A percentile compares a stretch with the other conserved stretches of the same genome.
Conservation (phyloP, 2,329 filamentous ascomycete species). For the Pseudonectria buxi region DNA sequence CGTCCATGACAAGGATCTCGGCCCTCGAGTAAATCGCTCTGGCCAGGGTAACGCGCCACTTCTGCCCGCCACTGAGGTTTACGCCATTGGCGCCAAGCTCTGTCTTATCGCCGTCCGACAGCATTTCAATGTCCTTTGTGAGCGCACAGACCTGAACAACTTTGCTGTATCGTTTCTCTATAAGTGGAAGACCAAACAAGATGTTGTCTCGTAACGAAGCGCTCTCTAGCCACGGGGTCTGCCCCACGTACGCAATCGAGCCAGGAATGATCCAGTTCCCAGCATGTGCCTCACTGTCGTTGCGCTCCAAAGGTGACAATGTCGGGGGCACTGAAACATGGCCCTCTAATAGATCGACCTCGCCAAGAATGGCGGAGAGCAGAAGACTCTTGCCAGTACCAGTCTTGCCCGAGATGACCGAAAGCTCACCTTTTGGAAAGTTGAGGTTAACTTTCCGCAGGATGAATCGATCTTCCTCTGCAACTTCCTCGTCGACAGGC, state of each 20-base stretch:
- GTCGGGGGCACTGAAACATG: constrained; percentile 49
- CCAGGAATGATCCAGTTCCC: constrained; percentile 63
- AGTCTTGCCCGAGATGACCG: constrained; percentile 69
- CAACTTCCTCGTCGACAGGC: constrained; percentile 58
- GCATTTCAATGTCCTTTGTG: constrained; percentile 67
- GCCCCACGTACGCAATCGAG: constrained; percentile 67
- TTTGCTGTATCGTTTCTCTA: constrained; percentile 61
- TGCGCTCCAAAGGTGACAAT: constrained; percentile 45
- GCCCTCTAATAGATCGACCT: constrained; percentile 63
- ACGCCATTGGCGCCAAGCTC: constrained; percentile 82
- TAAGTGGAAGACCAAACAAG: constrained; percentile 64
- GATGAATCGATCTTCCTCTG: constrained; percentile 55
- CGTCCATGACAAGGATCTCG: constrained; percentile 70
- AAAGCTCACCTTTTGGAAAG: constrained; percentile 64
- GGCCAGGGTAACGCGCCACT: constrained; percentile 75
- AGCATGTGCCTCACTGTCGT: constrained; percentile 55
- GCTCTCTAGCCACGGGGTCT: constrained; percentile 83
- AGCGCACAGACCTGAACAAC: constrained; percentile 69
- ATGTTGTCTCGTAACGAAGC: constrained; percentile 74
- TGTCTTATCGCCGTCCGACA: constrained; percentile 69
- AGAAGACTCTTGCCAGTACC: constrained; percentile 73
- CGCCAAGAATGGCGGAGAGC: constrained; percentile 66
- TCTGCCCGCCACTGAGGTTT: constrained; percentile 76
- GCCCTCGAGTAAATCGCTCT: constrained; percentile 74
- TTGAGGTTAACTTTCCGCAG: constrained; percentile 57